Percentiles rank a stretch among this genome's conserved stretches.
These are phyloP conservation scores for Medicago arabica DNA, from an alignment of 306 rosid species.

Conservation along the genomic window DNA sequence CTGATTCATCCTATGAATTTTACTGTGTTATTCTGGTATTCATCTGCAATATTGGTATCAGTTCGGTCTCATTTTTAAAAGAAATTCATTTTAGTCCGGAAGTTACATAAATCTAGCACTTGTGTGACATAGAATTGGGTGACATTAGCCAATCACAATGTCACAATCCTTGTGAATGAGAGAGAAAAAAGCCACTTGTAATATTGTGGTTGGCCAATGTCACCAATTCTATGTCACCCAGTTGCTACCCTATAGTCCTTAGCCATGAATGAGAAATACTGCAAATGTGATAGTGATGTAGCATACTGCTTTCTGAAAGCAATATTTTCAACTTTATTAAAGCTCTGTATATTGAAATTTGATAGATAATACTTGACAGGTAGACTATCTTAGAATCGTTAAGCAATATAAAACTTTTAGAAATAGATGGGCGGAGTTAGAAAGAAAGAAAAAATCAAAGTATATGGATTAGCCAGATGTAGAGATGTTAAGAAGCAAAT, in stretches of 20 bases:
- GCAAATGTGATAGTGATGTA: neutral
- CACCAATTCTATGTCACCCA: too few relatives aligned
- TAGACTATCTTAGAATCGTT: neutral
- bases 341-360: neutral
- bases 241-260: too few relatives aligned
- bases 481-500: neutral
- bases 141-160: too few relatives aligned
- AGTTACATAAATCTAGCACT: too few relatives aligned
- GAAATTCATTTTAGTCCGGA: neutral
- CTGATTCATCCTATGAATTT: constrained; percentile 16
- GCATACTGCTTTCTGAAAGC: constrained; percentile 8
- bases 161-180: too few relatives aligned
- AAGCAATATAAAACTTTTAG: neutral
- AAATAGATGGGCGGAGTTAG: constrained; percentile 1
- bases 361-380: neutral
- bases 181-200: too few relatives aligned
- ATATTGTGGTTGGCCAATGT: too few relatives aligned
- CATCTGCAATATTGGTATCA: too few relatives aligned
- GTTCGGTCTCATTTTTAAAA: constrained; percentile 7
- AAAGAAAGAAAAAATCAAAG: neutral
- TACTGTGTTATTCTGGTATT: constrained; percentile 7
- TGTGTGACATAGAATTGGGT: too few relatives aligned
- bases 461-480: neutral
- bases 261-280: too few relatives aligned
- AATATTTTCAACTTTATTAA: neutral